A percentile compares a stretch with the other conserved stretches of the same genome.
Evolutionary conservation across 1,139 yeast genomes (phyloP).

Genomic region (Lodderomyces pseudojiufengensis): DNA sequence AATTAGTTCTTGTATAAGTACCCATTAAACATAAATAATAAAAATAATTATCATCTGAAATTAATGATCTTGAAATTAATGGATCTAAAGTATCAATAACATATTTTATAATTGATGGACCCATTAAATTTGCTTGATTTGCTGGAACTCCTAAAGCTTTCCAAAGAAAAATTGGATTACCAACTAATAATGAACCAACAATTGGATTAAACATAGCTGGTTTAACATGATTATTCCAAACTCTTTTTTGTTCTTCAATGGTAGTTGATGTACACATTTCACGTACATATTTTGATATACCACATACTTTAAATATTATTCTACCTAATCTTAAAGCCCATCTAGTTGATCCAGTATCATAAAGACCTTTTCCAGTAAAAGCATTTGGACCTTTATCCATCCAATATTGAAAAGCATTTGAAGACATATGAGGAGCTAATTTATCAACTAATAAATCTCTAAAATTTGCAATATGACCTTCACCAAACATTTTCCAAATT

Average conservation of each 20-base stretch:
- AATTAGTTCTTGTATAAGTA: constrained; percentile 55
- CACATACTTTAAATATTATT: constrained; percentile 54
- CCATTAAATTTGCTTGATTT: constrained; percentile 80
- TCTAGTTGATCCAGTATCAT: constrained; percentile 78
- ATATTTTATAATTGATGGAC: constrained; percentile 64
- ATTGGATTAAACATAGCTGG: constrained; percentile 71
- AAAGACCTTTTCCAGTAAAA: constrained; percentile 60
- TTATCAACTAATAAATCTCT: constrained; percentile 43
- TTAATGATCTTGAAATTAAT: constrained; percentile 55
- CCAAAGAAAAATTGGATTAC: constrained; percentile 83
- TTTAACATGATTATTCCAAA: constrained; percentile 61
- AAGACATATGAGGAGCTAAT: constrained; percentile 67
- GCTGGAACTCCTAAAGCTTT: constrained; percentile 84
- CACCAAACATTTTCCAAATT: constrained; percentile 73
- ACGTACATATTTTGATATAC: constrained; percentile 50
- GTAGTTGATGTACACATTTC: constrained; percentile 57
- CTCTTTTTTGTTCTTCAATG: constrained; percentile 54
- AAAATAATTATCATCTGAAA: constrained; percentile 73
- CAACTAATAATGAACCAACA: constrained; percentile 63
- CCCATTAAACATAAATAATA: constrained; percentile 69
- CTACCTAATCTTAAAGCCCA: constrained; percentile 77
- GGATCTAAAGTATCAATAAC: constrained; percentile 80
- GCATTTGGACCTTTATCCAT: constrained; percentile 56
- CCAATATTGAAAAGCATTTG: constrained; percentile 83
- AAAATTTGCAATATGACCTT: constrained; percentile 59